A percentile compares a stretch with the other conserved stretches of the same genome.
phyloP scores from a whole-genome alignment of 768 basidiomycete genomes.

The Serendipita sp. region DNA sequence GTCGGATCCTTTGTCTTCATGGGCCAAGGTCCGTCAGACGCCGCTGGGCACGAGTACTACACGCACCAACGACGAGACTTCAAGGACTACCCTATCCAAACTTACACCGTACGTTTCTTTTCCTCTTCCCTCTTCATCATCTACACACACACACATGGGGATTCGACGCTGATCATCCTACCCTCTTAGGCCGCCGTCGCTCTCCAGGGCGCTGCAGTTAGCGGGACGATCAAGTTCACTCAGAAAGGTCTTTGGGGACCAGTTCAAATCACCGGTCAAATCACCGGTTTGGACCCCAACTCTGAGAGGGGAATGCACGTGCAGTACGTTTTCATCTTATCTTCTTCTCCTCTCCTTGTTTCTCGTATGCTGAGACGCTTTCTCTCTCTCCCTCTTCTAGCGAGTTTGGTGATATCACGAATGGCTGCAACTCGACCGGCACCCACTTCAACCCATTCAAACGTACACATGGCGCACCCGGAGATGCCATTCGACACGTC shows the following conservation, averaged over 20 bases:
- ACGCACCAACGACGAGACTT: background rate
- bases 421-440: slow-evolving; percentile 54
- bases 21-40: background rate
- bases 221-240: slow-evolving; percentile 50
- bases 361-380: background rate
- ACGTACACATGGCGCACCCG: slow-evolving; percentile 48
- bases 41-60: background rate
- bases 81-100: background rate
- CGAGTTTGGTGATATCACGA: slow-evolving; percentile 43
- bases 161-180: background rate
- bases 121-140: background rate
- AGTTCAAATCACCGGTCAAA: slow-evolving; percentile 45
- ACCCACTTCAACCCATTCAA: slow-evolving; percentile 62
- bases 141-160: background rate
- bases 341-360: background rate
- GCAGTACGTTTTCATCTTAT: slow-evolving; percentile 36
- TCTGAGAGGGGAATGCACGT: slow-evolving; percentile 62
- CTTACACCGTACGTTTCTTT: background rate
- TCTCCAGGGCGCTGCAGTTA: slow-evolving; percentile 45
- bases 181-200: slow-evolving; percentile 37
- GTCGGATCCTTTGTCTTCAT: too few relatives aligned
- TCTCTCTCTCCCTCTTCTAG: slow-evolving; percentile 13
- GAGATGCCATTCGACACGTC: slow-evolving; percentile 40
- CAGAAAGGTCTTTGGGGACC: slow-evolving; percentile 34
- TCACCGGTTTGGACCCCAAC: slow-evolving; percentile 42